Evolutionary conservation across 805 yeast species (phyloP).

Genomic region (Saturnispora zaruensis): DNA sequence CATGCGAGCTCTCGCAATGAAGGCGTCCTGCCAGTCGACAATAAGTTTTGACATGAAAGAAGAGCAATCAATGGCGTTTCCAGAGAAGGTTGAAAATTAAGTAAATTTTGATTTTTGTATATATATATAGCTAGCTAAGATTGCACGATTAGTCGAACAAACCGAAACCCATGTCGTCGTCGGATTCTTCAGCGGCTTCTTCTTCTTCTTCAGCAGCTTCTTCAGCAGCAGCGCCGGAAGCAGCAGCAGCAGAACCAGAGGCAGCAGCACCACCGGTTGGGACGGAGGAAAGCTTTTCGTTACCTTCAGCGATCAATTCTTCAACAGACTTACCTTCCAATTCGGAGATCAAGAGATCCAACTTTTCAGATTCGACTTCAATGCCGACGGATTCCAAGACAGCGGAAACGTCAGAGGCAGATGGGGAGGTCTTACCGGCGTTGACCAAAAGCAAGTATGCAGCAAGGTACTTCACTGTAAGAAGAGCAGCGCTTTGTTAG

Average conservation of each 20-base stretch:
- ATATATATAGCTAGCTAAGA: neutral
- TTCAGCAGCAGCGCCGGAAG: slow-evolving; percentile 47
- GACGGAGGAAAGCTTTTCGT: slow-evolving; percentile 69
- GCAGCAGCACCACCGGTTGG: slow-evolving; percentile 81
- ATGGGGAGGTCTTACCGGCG: slow-evolving; percentile 79
- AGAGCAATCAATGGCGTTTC: neutral
- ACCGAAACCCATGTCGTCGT: slow-evolving; percentile 75
- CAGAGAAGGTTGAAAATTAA: neutral
- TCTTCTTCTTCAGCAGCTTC: slow-evolving; percentile 49
- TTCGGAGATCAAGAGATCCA: slow-evolving; percentile 61
- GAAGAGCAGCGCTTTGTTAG: neutral
- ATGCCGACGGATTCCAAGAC: slow-evolving; percentile 69
- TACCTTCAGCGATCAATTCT: slow-evolving; percentile 74
- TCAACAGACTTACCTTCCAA: slow-evolving; percentile 68
- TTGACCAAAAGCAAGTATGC: slow-evolving; percentile 84
- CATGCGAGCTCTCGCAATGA: slow-evolving; percentile 13
- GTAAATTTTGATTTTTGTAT: slow-evolving; percentile 1
- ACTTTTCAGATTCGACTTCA: slow-evolving; percentile 73
- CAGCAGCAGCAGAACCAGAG: slow-evolving; percentile 47
- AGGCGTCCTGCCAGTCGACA: slow-evolving; percentile 12
- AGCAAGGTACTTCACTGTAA: slow-evolving; percentile 77
- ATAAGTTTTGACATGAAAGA: neutral
- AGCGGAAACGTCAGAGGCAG: slow-evolving; percentile 66
- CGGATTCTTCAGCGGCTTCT: slow-evolving; percentile 42
- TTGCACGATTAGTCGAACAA: slow-evolving; percentile 77